Evolutionary conservation across 2,329 filamentous ascomycete species (phyloP), one percentile per base, ranked within the genome.

Genomic region (Torrubiellomyces zombiae): DNA sequence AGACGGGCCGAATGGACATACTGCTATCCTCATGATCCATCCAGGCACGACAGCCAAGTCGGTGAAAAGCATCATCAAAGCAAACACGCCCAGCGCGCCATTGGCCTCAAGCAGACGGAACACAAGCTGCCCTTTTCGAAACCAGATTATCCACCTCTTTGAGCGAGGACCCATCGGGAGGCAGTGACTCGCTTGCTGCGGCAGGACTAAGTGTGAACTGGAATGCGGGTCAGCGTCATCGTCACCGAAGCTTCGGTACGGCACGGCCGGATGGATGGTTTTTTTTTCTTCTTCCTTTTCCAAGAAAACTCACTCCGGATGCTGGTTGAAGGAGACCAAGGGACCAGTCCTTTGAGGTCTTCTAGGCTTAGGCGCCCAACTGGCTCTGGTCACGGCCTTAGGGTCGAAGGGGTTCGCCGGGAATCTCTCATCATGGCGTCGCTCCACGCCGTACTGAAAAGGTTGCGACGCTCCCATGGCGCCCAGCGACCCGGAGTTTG

Each of bases 361-460:
- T 14, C 53, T 58, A 20, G 67, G 57, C 27, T 68, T 67, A 9
- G 69, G 65, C 42, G 70, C 57, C 58, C 69, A 79, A 52, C 78
- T 86, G 33, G 80, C 77, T 44, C 82, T 67, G 13, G 82, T 85
- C 24, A 83, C 66, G 31, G 79, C 77, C 49, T 85, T 91, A 24
- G 86, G 85, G 41, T 94, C 83, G 51, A 91, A 92, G n/a, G 47
- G 55, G 42, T 41, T 56, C 47, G 48, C 54, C 45, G 55, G 63
- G 34, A 63, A 63, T 38, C 63, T 62, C 23, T 58, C 53, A 43
- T 69, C 60, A 39, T 59, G 44, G 40, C 38, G 51, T 46, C 34
- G 63, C 50, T 46, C 57, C 40, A 52, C 40, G 32, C 72, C 65
- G 53, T 89, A 89, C 50, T 86, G 63, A 56, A 75, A 89, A 28